Evolutionary conservation across 176 grass and related monocot genomes (phyloP).

Genomic region (Carex kokanica): DNA sequence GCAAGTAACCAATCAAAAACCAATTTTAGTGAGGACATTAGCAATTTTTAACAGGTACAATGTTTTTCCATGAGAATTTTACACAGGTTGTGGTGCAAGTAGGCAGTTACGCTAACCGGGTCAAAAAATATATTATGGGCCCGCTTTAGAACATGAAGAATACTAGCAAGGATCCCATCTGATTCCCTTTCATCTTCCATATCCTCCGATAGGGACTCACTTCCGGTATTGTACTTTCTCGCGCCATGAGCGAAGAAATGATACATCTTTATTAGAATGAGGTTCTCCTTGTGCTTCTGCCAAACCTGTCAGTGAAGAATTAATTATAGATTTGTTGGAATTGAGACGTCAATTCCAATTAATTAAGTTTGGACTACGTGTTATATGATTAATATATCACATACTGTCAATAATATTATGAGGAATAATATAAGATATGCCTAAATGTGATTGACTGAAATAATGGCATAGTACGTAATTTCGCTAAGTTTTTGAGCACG

Average conservation of each 20-base stretch:
- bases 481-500: too few relatives aligned
- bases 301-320: slow-evolving; percentile 47
- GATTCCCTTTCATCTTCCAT: slow-evolving; percentile 65
- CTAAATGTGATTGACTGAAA: too few relatives aligned
- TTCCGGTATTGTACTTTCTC: slow-evolving; percentile 39
- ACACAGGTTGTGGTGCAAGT: background rate
- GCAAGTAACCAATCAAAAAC: slow-evolving; percentile 10
- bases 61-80: background rate
- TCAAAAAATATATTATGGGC: slow-evolving; percentile 66
- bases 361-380: too few relatives aligned
- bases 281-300: slow-evolving; percentile 73
- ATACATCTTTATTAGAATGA: slow-evolving; percentile 81
- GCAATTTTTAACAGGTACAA: background rate
- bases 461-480: too few relatives aligned
- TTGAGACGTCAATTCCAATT: too few relatives aligned
- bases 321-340: background rate
- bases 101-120: slow-evolving; percentile 38
- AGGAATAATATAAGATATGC: too few relatives aligned
- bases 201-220: slow-evolving; percentile 51
- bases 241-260: slow-evolving; percentile 59
- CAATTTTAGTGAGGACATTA: background rate
- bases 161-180: slow-evolving; percentile 56
- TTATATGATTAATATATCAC: too few relatives aligned
- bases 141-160: slow-evolving; percentile 64
- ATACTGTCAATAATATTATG: too few relatives aligned